These are phyloP conservation scores for Sclerotinia nivalis DNA, from an alignment of 2,329 filamentous ascomycete genomes.

Conservation along the genomic window DNA sequence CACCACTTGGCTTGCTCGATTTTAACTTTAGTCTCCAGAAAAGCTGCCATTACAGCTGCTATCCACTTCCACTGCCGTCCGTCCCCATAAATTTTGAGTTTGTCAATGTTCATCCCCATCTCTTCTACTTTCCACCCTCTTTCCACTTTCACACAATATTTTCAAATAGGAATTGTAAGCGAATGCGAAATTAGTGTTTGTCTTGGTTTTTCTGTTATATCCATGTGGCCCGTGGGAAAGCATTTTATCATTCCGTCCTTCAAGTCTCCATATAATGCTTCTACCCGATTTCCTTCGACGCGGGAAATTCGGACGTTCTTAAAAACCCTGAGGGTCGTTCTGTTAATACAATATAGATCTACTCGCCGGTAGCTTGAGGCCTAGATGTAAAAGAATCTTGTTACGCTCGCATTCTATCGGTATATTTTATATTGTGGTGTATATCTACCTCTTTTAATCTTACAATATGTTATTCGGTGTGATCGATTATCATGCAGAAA, in stretches of 20 bases:
- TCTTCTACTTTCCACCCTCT: neutral
- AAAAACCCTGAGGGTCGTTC: neutral
- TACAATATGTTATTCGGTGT: neutral
- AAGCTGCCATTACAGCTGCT: neutral
- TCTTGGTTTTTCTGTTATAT: neutral
- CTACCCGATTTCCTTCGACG: neutral
- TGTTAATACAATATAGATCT: neutral
- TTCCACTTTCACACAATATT: neutral
- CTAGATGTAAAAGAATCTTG: too few species aligned
- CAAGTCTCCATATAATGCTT: constrained; percentile 15
- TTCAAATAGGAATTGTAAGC: neutral
- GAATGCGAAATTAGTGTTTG: constrained; percentile 21
- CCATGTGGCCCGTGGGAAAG: neutral
- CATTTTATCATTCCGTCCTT: neutral
- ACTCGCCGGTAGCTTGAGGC: neutral
- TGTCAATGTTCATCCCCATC: neutral
- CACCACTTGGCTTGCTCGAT: neutral
- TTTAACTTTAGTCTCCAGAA: neutral
- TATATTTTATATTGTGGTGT: neutral
- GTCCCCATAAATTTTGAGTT: neutral
- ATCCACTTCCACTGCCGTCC: constrained; percentile 5
- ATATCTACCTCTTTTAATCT: neutral
- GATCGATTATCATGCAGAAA: neutral
- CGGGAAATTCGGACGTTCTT: neutral
- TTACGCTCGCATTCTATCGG: neutral